A percentile compares a stretch with the other conserved stretches of the same genome.
Conservation (phyloP, 2,329 filamentous ascomycete genomes). For the Penicillium sp. region DNA sequence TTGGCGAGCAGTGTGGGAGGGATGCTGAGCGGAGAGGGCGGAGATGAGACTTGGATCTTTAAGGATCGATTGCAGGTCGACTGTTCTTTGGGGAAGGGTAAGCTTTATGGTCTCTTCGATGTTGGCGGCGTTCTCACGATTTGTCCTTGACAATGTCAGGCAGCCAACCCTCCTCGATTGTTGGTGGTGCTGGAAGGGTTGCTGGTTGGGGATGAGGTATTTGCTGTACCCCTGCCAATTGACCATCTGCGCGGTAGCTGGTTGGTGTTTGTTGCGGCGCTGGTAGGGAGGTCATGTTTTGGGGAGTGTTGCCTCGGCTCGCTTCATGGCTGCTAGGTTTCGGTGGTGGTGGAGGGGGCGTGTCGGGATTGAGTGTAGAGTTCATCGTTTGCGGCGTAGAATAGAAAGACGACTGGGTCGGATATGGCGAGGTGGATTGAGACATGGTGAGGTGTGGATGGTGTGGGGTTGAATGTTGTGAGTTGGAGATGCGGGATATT, state of each 20-base stretch:
- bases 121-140: conserved; percentile 53
- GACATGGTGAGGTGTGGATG: conserved; percentile 19
- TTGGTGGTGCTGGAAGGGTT: conserved; percentile 28
- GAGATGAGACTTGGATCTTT: conserved; percentile 62
- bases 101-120: conserved; percentile 13
- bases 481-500: conserved; percentile 13
- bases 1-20: conserved; percentile 62
- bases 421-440: conserved; percentile 22
- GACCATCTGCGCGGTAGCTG: conserved; percentile 21
- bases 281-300: conserved; percentile 42
- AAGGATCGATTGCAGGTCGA: conserved; percentile 68
- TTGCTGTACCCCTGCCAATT: conserved; percentile 9
- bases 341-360: conserved; percentile 64
- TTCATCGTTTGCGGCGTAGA: conserved; percentile 20
- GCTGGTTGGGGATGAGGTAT: conserved; percentile 9
- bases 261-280: conserved; percentile 38
- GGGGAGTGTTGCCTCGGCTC: conserved; percentile 61
- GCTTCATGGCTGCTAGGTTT: conserved; percentile 65
- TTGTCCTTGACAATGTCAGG: conserved; percentile 72
- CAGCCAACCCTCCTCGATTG: conserved; percentile 62
- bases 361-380: conserved; percentile 44
- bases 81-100: conserved; percentile 19
- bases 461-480: conserved; percentile 7
- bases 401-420: conserved; percentile 22
- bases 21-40: conserved; percentile 70